Evolutionary conservation across 306 rosid genomes (phyloP), one percentile per base, ranked within the genome.

Genomic region (Sechiopsis laciniata): DNA sequence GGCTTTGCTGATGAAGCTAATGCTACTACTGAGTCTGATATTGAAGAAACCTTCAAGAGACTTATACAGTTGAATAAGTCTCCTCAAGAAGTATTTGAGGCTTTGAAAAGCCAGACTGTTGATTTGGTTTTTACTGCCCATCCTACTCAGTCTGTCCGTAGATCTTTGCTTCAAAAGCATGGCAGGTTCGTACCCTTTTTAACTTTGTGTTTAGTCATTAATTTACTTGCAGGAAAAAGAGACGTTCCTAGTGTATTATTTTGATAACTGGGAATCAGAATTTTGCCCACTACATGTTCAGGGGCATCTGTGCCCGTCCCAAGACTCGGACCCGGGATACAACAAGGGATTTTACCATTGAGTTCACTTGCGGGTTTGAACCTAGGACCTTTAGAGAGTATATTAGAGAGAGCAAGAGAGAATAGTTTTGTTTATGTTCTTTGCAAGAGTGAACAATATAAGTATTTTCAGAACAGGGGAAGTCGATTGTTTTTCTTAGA

Each of bases 91-190:
- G 83, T 95, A 54, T 95, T 89, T 80, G 99, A 91, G 83, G 97
- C 96, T 51, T 74, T 91, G 84, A 95, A 95, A 91, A 91, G 84
- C 77, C 99, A 95, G 86, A 95, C 99, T 42, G 89, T 95, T 6
- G 99, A 95, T 81, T 88, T 95, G 88, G 99, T 95, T 71, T 76
- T 95, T 10, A 95, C 99, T 1, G 99, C 99, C 20, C 99, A 95
- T 79, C 99, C 99, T 40, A 95, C 99, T 69, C 99, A 95, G 82
- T 95, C 99, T 45, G 85, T 95, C 50, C 92, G 97, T n/a, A 84
- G 99, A 87, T 95, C 99, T 58, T 80, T 95, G 88, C 96, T 95
- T 72, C 99, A 95, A 82, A 91, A 95, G 86, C 96, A 89, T 78
- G 97, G 85, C 60, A 91, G 97, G 99, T 95, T 72, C 16, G 74